Evolutionary conservation across 2,329 filamentous ascomycete species (phyloP).

Genomic region (Aspergillus texensis): DNA sequence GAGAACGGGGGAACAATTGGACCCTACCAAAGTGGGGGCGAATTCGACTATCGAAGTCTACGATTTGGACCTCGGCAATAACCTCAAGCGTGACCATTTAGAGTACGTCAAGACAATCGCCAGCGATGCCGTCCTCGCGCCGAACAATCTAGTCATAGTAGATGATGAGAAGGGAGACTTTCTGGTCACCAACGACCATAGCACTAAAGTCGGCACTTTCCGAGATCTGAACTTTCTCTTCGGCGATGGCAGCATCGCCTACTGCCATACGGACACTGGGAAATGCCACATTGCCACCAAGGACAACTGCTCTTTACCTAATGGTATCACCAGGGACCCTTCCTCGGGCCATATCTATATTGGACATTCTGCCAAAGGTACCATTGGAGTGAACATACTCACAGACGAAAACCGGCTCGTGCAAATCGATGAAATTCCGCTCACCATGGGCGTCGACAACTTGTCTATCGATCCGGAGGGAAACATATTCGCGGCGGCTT

Average conservation of each 20-base stretch:
- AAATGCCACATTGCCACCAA: neutral
- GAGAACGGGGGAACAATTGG: neutral
- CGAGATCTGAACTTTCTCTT: neutral
- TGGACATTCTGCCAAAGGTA: neutral
- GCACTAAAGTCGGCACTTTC: neutral
- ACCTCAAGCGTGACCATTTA: neutral
- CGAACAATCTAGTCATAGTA: constrained; percentile 6
- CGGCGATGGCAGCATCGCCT: neutral
- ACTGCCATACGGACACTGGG: neutral
- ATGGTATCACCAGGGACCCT: constrained; percentile 2
- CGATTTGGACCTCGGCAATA: neutral
- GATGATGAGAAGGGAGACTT: neutral
- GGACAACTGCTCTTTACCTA: neutral
- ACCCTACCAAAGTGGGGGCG: neutral
- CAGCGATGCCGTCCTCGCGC: constrained; percentile 7
- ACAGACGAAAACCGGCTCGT: neutral
- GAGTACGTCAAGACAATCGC: constrained; percentile 6
- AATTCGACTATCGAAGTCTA: constrained; percentile 11
- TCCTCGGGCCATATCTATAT: neutral
- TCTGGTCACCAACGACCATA: constrained; percentile 10
- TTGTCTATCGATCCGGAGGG: constrained; percentile 5
- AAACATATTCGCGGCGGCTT: neutral
- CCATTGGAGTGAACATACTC: neutral
- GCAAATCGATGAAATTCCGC: neutral
- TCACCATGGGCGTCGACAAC: neutral